phyloP scores from a whole-genome alignment of 169 alveolate species.

The Plasmodium inui region DNA sequence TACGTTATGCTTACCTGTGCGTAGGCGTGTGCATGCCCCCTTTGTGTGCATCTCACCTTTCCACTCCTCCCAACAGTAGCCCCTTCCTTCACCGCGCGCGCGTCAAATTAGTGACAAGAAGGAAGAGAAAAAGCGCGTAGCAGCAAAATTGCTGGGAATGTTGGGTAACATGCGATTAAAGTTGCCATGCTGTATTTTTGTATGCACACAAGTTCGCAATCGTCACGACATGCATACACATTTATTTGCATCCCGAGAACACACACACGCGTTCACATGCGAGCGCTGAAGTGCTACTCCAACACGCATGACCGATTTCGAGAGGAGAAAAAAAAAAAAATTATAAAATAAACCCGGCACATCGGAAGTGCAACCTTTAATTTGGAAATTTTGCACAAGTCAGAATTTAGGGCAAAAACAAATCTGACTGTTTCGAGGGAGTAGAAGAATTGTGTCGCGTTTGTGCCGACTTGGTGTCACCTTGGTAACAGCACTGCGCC shows the following conservation, averaged over 20 bases:
- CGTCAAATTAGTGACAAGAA: not conserved
- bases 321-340: not conserved
- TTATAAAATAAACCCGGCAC: not conserved
- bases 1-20: not conserved
- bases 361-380: conserved; percentile 1
- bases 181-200: not conserved
- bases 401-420: not conserved
- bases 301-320: not conserved
- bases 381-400: not conserved
- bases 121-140: not conserved
- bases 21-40: not conserved
- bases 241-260: not conserved
- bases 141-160: not conserved
- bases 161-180: not conserved
- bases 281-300: not conserved
- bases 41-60: not conserved
- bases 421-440: not conserved
- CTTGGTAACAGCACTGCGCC: not conserved
- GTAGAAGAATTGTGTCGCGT: not conserved
- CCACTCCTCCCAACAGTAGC: not conserved
- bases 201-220: not conserved
- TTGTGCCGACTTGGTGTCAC: not conserved
- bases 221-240: not conserved
- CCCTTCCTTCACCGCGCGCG: not conserved
- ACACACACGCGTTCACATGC: not conserved